Evolutionary conservation across 1,139 yeast species (phyloP), one percentile per base, ranked within the genome.

Genomic region (Yamadazyma jaroonii): DNA sequence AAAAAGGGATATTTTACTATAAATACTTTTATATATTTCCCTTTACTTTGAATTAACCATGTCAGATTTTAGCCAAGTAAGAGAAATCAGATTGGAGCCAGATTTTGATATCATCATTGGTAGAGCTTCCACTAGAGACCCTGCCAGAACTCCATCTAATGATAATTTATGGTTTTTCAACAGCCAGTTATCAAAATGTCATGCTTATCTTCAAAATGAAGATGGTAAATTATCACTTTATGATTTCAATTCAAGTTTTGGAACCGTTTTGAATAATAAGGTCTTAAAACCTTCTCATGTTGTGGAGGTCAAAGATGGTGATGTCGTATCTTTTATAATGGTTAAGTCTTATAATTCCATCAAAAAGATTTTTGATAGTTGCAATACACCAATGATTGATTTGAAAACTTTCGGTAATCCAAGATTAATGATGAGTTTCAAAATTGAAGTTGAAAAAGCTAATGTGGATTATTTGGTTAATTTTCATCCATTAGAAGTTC

Each of bases 201-300:
- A 64, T 40, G 68, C 67, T 9, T 21, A 7, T 9, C n/a, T 49
- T 9, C 15, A 20, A 14, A 23, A 29, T 29, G 24, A 20, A 10
- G 45, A 52, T 23, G 54, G 52, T n/a, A 33, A 32, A 9, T 53
- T 67, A 37, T 50, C 34, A 28, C 39, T 70, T 29, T 50, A 48
- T 38, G 76, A 70, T 43, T 43, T 45, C 10, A 46, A 46, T 9
- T 67, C 73, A 5, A 67, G 71, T 23, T 70, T 68, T 50, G 76
- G 76, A 1, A 69, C 75, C 6, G 47, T 66, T 12, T 39, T 66
- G 34, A 63, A 67, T 42, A 51, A 53, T 15, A 36, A 52, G 6
- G 57, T 54, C 30, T 46, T 67, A 20, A 31, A 49, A 6, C 59
- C 64, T 0, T 48, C n/a, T n/a, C 36, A 36, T 11, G 17, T 7